Evolutionary conservation across 108 stramenopile species (phyloP).

Genomic region (Mayamaea pseudoterrestris): DNA sequence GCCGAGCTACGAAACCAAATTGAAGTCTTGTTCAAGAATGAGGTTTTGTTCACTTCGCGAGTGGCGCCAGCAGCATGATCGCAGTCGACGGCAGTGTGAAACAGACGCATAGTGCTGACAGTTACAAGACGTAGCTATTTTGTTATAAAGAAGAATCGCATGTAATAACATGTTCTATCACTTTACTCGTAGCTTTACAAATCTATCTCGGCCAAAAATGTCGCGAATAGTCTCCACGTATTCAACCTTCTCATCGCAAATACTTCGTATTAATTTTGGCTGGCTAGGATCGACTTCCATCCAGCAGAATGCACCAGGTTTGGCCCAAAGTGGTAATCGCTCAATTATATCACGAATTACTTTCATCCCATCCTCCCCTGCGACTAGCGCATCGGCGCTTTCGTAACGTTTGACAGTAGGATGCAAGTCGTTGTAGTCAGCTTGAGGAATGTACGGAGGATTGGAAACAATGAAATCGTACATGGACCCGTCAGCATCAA

Average conservation of each 20-base stretch:
- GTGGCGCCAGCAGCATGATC: no score
- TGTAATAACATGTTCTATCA: no score
- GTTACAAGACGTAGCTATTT: no score
- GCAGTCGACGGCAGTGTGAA: no score
- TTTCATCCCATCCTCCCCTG: conserved; percentile 81
- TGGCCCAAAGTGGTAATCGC: conserved; percentile 41
- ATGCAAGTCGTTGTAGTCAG: conserved; percentile 55
- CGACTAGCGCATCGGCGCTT: conserved; percentile 68
- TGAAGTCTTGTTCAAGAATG: no score
- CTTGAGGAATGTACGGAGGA: conserved; percentile 87
- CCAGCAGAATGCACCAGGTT: conserved; percentile 43
- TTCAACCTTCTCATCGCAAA: conserved; percentile 3
- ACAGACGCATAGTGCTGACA: no score
- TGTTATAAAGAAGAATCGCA: no score
- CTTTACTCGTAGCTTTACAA: conserved; percentile 46
- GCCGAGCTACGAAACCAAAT: no score
- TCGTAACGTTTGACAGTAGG: conserved; percentile 67
- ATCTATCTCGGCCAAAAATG: conserved; percentile 64
- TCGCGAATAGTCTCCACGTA: conserved; percentile 29
- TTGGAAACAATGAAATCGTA: conserved; percentile 91
- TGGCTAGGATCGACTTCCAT: conserved; percentile 86
- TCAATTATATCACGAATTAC: conserved; percentile 70
- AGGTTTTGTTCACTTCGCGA: no score
- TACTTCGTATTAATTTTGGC: conserved; percentile 32
- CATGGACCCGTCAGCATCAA: conserved; percentile 2